Evolutionary conservation across 306 rosid genomes (phyloP).

Genomic region (Lithocarpus polystachyus): DNA sequence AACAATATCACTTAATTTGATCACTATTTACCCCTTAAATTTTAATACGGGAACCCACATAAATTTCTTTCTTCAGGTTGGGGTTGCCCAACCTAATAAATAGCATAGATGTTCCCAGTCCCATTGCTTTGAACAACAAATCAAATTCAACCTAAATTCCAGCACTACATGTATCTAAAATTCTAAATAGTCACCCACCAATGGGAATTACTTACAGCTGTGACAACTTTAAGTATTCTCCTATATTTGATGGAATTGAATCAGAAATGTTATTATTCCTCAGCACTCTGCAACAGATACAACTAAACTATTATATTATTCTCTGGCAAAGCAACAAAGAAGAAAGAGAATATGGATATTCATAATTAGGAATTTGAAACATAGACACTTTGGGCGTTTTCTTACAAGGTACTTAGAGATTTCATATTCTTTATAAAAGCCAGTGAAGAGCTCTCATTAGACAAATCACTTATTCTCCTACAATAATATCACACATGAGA

Average conservation of each 20-base stretch:
- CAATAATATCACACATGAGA: too few relatives aligned
- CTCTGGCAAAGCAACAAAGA: constrained; percentile 5
- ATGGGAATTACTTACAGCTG: constrained; percentile 44
- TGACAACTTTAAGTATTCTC: constrained; percentile 42
- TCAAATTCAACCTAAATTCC: constrained; percentile 1
- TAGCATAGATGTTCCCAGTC: too few relatives aligned
- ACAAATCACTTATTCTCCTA: too few relatives aligned
- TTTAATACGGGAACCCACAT: neutral
- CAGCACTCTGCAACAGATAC: constrained; percentile 53
- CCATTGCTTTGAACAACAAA: neutral
- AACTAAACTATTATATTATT: constrained; percentile 7
- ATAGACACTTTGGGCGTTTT: too few relatives aligned
- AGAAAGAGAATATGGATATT: too few relatives aligned
- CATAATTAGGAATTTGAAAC: too few relatives aligned
- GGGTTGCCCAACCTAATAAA: neutral
- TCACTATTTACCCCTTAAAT: too few relatives aligned
- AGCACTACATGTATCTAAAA: accelerated
- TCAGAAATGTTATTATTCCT: constrained; percentile 68
- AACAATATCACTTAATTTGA: too few relatives aligned
- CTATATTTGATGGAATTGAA: constrained; percentile 61
- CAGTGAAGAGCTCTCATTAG: too few relatives aligned
- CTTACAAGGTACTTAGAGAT: too few relatives aligned
- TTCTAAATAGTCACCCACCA: too few relatives aligned
- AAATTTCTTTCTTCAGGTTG: neutral
- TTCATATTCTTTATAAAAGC: too few relatives aligned